Evolutionary conservation across 768 basidiomycete genomes (phyloP).

Genomic region (Boletus fagicola): DNA sequence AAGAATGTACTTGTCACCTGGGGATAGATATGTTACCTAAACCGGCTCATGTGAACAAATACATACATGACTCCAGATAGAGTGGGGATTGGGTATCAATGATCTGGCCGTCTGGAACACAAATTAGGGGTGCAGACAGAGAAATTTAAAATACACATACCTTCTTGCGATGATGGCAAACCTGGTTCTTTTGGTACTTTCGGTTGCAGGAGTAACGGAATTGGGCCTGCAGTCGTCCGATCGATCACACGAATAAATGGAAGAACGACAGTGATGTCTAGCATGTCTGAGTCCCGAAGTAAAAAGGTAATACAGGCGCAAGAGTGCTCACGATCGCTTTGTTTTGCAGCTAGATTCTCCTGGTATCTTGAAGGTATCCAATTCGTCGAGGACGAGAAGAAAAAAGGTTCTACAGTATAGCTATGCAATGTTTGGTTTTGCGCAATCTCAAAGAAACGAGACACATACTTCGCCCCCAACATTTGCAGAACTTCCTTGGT

Average conservation of each 20-base stretch:
- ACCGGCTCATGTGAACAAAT: not conserved
- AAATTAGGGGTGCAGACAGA: not conserved
- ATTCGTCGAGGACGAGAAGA: conserved; percentile 60
- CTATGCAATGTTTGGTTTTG: conserved; percentile 21
- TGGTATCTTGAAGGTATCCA: conserved; percentile 70
- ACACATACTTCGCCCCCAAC: conserved; percentile 50
- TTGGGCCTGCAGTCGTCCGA: not conserved
- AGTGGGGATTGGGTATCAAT: conserved; percentile 57
- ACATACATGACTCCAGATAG: conserved; percentile 33
- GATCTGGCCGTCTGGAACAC: conserved; percentile 20
- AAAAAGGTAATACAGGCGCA: conserved; percentile 17
- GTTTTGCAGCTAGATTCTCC: conserved; percentile 39
- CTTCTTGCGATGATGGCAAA: not conserved
- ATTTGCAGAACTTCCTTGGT: conserved; percentile 52
- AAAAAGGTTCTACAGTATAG: conserved; percentile 61
- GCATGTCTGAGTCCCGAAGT: not conserved
- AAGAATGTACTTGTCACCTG: conserved; percentile 25
- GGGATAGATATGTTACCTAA: not conserved
- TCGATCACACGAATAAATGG: conserved; percentile 47
- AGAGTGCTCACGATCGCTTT: conserved; percentile 54
- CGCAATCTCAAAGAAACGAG: not conserved
- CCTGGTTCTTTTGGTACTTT: not conserved
- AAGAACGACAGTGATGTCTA: conserved; percentile 57
- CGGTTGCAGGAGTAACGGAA: not conserved
- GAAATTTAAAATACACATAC: not conserved